These are phyloP conservation scores for Inonotus hispidus DNA, from an alignment of 1,284 basidiomycete genomes.

Conservation along the genomic window DNA sequence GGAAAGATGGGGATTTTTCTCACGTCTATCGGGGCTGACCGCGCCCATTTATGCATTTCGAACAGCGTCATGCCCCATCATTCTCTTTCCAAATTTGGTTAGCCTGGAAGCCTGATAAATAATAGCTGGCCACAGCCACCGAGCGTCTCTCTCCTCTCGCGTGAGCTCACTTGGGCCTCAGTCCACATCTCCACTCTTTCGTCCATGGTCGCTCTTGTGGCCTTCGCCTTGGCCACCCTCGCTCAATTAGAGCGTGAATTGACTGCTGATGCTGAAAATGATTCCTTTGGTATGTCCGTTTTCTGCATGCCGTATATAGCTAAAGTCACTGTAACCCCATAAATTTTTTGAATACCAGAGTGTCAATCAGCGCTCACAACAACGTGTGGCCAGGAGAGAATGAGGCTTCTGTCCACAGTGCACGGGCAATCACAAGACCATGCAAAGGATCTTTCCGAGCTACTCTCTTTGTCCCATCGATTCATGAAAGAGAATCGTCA, in stretches of 20 bases:
- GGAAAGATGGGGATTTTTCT: conserved; percentile 11
- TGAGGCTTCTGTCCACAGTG: background rate
- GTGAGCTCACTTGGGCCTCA: background rate
- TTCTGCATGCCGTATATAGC: background rate
- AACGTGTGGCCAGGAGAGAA: conserved; percentile 3
- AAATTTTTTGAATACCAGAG: background rate
- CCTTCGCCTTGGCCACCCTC: background rate
- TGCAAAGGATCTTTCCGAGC: background rate
- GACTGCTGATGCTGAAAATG: background rate
- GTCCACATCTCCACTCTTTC: background rate
- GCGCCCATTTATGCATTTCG: background rate
- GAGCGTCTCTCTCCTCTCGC: background rate
- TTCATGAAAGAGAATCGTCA: conserved; percentile 2
- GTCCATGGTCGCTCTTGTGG: background rate
- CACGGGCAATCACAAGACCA: background rate
- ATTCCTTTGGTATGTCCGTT: background rate
- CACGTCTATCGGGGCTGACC: conserved; percentile 9
- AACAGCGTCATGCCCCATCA: conserved; percentile 1
- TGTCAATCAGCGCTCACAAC: background rate
- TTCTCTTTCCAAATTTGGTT: background rate
- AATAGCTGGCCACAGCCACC: background rate
- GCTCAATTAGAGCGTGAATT: background rate
- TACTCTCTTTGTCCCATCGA: background rate
- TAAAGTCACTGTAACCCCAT: background rate
- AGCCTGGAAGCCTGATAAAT: background rate